Evolutionary conservation across 805 yeast species (phyloP), one percentile per base, ranked within the genome.

Genomic region (Ogataea thermomethanolica): DNA sequence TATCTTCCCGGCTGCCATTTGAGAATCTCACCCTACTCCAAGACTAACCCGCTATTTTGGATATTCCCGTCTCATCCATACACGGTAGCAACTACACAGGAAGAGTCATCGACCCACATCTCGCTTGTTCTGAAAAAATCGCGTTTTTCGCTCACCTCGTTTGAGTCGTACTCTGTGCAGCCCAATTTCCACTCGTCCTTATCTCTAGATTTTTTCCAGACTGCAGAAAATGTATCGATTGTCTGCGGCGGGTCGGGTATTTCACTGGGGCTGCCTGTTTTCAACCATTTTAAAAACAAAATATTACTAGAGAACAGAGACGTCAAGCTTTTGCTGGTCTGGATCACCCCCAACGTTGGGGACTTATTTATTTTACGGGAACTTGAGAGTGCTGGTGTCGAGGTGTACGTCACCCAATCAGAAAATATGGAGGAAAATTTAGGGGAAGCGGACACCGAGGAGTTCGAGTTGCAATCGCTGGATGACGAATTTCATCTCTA

Each of bases 221-320:
- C 76, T 0, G 79, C 76, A 0, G 71, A 70, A 25, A 70, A 73
- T 28, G 72, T 79, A 1, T 56, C 66, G 11, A 68, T 83, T 13
- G 66, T 83, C 1, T 75, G 81, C 46, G 91, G 90, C 10, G 93
- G 93, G 0, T 76, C 87, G 2, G 90, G 91, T 1, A 72, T 84
- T 8, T 79, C 89, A 0, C 73, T 73, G 39, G 84, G 81, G 3
- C 45, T 80, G 8, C 79, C 84, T 0, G 29, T 80, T 1, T 73
- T 67, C 51, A 67, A 68, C 33, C 62, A 70, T 41, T 62, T 77
- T 34, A 53, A 53, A 13, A 34, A 37, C 4, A 56, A 57, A 24
- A 50, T 47, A 8, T 49, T 41, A 12, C 45, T 32, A 7, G 58
- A 53, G 15, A 51, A 46, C 1, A 48, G 40, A 27, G 64, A 61